These are phyloP conservation scores for Chaetomiaceae sp. DNA, from an alignment of 2,329 filamentous ascomycete genomes.

Conservation along the genomic window DNA sequence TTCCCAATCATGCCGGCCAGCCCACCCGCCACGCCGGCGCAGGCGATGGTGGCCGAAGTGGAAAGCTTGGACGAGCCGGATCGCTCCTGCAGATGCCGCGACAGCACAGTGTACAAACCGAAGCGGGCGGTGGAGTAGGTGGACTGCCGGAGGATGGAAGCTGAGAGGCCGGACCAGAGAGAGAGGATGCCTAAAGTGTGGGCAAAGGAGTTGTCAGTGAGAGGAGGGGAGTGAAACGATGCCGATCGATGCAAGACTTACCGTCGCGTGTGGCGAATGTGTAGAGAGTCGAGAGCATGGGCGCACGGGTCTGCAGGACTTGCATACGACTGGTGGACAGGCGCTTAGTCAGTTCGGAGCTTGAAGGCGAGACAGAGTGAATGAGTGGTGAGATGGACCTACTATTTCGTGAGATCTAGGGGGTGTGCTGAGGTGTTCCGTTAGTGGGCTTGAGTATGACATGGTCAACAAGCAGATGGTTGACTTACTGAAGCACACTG, in stretches of 20 bases:
- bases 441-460: not conserved
- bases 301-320: slow-evolving; percentile 18
- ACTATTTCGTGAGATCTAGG: slow-evolving; percentile 23
- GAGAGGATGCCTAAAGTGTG: slow-evolving; percentile 13
- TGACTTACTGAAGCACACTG: slow-evolving; percentile 23
- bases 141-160: slow-evolving; percentile 21
- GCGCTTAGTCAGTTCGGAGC: no score
- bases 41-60: slow-evolving; percentile 14
- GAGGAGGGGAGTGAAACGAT: not conserved
- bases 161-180: slow-evolving; percentile 21
- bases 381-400: no score
- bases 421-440: slow-evolving; percentile 16
- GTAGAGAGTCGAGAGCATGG: slow-evolving; percentile 21
- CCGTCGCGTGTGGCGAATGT: slow-evolving; percentile 20
- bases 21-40: slow-evolving; percentile 17
- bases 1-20: slow-evolving; percentile 22
- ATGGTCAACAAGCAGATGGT: not conserved
- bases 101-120: slow-evolving; percentile 18
- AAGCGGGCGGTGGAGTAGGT: slow-evolving; percentile 24
- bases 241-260: not conserved
- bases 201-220: not conserved
- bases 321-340: slow-evolving; percentile 23
- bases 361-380: no score
- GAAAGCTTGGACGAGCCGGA: slow-evolving; percentile 12
- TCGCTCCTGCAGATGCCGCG: slow-evolving; percentile 13